Evolutionary conservation across 1,284 basidiomycete genomes (phyloP).

Genomic region (Pholiota adiposa): DNA sequence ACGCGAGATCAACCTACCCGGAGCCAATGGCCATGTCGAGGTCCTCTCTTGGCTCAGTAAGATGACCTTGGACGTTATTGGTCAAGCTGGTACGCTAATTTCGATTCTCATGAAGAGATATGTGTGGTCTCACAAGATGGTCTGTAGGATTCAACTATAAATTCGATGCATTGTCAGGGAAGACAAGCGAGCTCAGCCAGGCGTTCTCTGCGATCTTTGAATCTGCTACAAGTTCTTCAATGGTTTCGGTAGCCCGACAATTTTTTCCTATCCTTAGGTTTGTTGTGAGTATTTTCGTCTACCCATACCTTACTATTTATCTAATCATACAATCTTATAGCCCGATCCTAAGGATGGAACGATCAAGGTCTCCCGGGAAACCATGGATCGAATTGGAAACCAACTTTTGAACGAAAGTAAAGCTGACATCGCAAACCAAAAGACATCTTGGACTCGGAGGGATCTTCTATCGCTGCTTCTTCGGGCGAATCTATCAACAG

Average conservation of each 20-base stretch:
- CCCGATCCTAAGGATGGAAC: too few species aligned
- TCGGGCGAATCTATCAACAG: too few species aligned
- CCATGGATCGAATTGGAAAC: too few species aligned
- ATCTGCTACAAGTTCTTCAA: constrained; percentile 21
- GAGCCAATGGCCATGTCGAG: constrained; percentile 43
- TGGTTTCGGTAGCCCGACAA: constrained; percentile 36
- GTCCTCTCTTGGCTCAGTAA: constrained; percentile 58
- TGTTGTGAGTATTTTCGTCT: constrained; percentile 38
- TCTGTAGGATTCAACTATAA: constrained; percentile 67
- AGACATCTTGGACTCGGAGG: too few species aligned
- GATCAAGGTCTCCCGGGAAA: too few species aligned
- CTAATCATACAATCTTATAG: too few species aligned
- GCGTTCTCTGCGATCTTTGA: constrained; percentile 48
- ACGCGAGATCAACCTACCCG: constrained; percentile 31
- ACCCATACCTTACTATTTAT: neutral
- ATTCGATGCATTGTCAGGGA: constrained; percentile 53
- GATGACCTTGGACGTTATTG: constrained; percentile 72
- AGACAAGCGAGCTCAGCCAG: constrained; percentile 48
- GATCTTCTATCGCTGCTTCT: too few species aligned
- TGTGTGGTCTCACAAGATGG: neutral
- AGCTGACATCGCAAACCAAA: too few species aligned
- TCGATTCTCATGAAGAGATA: neutral
- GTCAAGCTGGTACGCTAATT: constrained; percentile 53
- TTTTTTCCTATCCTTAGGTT: constrained; percentile 43
- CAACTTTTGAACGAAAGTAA: too few species aligned